phyloP scores from a whole-genome alignment of 148 eudicot species.

The Silene uniflora region DNA sequence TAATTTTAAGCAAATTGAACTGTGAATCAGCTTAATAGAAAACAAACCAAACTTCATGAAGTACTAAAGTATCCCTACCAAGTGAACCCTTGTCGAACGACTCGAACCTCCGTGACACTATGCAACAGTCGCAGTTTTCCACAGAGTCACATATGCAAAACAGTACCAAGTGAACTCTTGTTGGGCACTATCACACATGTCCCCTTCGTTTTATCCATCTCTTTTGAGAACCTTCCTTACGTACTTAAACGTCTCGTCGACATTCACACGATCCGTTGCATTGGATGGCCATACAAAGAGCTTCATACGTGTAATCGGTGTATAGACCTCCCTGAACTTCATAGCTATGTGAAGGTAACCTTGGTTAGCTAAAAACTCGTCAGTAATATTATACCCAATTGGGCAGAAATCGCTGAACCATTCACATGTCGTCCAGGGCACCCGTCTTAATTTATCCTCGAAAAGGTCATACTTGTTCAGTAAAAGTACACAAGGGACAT shows the following conservation, averaged over 20 bases:
- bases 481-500: slow-evolving; percentile 72
- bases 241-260: slow-evolving; percentile 33
- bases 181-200: no score
- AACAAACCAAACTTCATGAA: no score
- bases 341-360: slow-evolving; percentile 87
- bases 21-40: no score
- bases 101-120: no score
- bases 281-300: slow-evolving; percentile 90
- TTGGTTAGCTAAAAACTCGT: slow-evolving; percentile 76
- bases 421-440: slow-evolving; percentile 42
- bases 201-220: no score
- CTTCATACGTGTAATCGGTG: slow-evolving; percentile 64
- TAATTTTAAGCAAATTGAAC: no score
- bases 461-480: slow-evolving; percentile 86
- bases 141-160: no score
- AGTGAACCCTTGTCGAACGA: no score
- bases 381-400: slow-evolving; percentile 55
- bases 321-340: slow-evolving; percentile 88
- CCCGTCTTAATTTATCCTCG: slow-evolving; percentile 67
- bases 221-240: no score
- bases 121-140: no score
- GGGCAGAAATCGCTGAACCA: slow-evolving; percentile 88
- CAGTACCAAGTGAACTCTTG: no score
- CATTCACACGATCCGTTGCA: slow-evolving; percentile 67
- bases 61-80: no score